Base-by-base conservation (phyloP, 2,329 filamentous ascomycete species). In the Aureobasidium mangrovei region DNA sequence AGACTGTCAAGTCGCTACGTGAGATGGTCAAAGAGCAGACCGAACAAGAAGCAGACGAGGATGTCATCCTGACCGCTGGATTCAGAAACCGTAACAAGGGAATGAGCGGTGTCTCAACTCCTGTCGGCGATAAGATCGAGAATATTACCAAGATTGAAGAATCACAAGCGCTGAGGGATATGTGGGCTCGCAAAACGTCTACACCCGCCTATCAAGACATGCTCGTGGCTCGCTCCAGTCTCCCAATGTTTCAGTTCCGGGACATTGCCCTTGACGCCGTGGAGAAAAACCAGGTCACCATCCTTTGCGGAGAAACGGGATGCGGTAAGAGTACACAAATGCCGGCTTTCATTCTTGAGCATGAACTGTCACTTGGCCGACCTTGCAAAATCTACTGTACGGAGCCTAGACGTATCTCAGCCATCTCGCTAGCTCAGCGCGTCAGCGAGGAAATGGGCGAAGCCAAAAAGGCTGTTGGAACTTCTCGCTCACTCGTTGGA, bases 301-400 rank as follows among this genome's bases (percentile, higher is more conserved):
- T 98, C 57, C 81, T 98, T 31, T 97, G 91, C 66, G 93, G 93
- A 66, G 93, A 98, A 71, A 98, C 93, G 2, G 93, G 93, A 61
- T 96, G 86, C 67, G 93, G 93, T 60, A 98, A 98, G 74, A 96
- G 90, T 69, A 98, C 93, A 0, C 93, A 98, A 64, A 86, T 96
- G n/a, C 93, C 93, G 4, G 85, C 91, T 0, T 97, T 94, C 65
- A 81, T 98, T 53, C 75, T 98, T 6, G 93, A 98, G 68, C 82
- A 95, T 63, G 85, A 96, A 64, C 78, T 98, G 47, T 80, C 82
- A 3, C 80, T 85, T 58, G 91, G 91, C 4, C 85, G 83, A 59
- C 75, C 82, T 4, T 97, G 91, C 71, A 96, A 95, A 64, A 84
- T 98, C 8, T 97, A 91, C 67, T 95, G 93, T 66, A 96, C 93